A percentile compares a stretch with the other conserved stretches of the same genome.
Evolutionary conservation across 352 stramenopile species (phyloP).

Genomic region (Phytophthora sp.): DNA sequence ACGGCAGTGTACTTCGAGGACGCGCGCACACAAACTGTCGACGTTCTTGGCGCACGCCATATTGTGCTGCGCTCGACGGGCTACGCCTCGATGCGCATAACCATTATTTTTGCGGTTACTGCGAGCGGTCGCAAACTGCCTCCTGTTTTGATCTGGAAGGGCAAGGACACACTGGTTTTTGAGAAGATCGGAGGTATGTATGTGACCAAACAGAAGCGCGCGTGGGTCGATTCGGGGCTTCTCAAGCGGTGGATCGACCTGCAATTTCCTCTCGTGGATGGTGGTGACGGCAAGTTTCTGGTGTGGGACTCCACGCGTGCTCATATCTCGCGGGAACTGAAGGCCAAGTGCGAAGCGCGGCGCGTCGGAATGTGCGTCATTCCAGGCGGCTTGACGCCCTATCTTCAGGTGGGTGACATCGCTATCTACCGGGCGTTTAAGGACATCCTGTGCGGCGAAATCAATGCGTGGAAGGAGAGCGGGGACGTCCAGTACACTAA

Average conservation of each 20-base stretch:
- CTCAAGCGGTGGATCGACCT: constrained; percentile 9
- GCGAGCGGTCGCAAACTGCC: not conserved
- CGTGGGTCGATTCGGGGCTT: not conserved
- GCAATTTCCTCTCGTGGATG: not conserved
- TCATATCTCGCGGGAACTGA: constrained; percentile 4
- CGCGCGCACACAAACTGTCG: not conserved
- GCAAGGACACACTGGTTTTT: not conserved
- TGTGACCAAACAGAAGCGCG: not conserved
- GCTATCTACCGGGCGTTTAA: constrained; percentile 18
- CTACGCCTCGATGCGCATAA: not conserved
- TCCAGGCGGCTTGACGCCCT: not conserved
- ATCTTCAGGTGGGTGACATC: constrained; percentile 6
- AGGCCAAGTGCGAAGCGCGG: constrained; percentile 1
- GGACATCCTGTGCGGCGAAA: constrained; percentile 14
- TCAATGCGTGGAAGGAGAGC: constrained; percentile 21
- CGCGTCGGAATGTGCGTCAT: constrained; percentile 7
- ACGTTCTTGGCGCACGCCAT: not conserved
- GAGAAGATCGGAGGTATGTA: not conserved
- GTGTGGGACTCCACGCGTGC: too few relatives aligned
- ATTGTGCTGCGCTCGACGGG: not conserved
- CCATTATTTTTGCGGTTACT: not conserved
- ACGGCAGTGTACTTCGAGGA: too few relatives aligned
- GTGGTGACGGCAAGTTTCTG: constrained; percentile 2
- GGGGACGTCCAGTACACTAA: constrained; percentile 8
- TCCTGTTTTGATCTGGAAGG: too few relatives aligned